phyloP scores from a whole-genome alignment of 495 filamentous ascomycete species.

The Penicillium maclennaniae region DNA sequence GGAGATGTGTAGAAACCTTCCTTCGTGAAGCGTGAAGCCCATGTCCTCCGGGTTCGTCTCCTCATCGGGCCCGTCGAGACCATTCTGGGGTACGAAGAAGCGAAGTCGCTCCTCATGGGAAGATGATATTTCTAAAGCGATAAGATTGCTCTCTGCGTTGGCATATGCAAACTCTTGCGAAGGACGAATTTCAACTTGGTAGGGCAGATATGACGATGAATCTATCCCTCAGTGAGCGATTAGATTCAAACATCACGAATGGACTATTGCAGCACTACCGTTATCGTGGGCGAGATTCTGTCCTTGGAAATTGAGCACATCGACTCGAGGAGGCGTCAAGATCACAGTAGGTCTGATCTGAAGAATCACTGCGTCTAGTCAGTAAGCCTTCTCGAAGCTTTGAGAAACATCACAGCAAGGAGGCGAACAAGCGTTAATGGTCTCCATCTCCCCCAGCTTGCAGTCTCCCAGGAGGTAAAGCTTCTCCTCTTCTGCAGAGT shows the following conservation, averaged over 20 bases:
- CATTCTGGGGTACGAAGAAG: slow-evolving; percentile 57
- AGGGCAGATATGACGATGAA: slow-evolving; percentile 51
- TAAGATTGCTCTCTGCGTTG: slow-evolving; percentile 63
- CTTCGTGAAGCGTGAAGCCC: slow-evolving; percentile 52
- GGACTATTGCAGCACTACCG: slow-evolving; percentile 10
- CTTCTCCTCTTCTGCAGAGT: slow-evolving; percentile 67
- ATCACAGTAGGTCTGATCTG: slow-evolving; percentile 79
- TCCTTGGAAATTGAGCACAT: slow-evolving; percentile 44
- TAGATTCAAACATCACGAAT: background rate
- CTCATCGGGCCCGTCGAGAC: slow-evolving; percentile 40
- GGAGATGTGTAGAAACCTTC: slow-evolving; percentile 66
- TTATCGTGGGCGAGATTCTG: slow-evolving; percentile 25
- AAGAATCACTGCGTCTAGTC: slow-evolving; percentile 52
- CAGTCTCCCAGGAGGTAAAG: slow-evolving; percentile 80
- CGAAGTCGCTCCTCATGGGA: slow-evolving; percentile 33
- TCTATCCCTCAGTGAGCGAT: slow-evolving; percentile 12
- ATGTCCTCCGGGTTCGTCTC: slow-evolving; percentile 46
- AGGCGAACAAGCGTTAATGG: slow-evolving; percentile 60
- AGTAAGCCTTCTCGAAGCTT: slow-evolving; percentile 8
- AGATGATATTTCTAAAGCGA: slow-evolving; percentile 45
- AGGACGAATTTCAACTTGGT: slow-evolving; percentile 68
- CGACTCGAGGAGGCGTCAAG: slow-evolving; percentile 65
- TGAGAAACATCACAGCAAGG: slow-evolving; percentile 3
- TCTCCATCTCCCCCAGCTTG: slow-evolving; percentile 63
- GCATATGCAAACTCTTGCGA: slow-evolving; percentile 76